These are phyloP conservation scores for Penicillium sumatraense DNA, from an alignment of 2,329 filamentous ascomycete genomes.

Conservation along the genomic window DNA sequence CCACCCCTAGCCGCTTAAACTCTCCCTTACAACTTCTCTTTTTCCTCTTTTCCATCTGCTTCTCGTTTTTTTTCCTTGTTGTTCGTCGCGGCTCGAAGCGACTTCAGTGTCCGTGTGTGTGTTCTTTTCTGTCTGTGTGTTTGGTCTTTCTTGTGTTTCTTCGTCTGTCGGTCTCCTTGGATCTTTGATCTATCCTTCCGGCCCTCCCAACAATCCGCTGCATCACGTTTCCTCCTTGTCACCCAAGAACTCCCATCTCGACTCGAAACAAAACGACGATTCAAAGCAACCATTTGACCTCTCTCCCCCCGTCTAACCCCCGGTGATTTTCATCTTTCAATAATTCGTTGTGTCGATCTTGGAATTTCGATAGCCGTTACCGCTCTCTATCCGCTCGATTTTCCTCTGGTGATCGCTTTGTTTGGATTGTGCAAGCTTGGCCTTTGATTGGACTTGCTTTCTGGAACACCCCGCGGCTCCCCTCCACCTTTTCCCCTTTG, in stretches of 20 bases:
- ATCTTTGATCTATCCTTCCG: conserved; percentile 16
- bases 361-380: background rate
- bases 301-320: background rate
- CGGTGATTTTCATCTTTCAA: background rate
- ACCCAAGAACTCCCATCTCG: conserved; percentile 1
- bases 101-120: conserved; percentile 1
- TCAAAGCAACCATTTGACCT: background rate
- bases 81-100: conserved; percentile 27
- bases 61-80: conserved; percentile 32
- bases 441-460: conserved; percentile 14
- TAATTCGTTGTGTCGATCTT: background rate
- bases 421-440: conserved; percentile 20
- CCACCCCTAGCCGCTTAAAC: conserved; percentile 28
- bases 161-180: conserved; percentile 18
- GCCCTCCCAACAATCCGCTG: conserved; percentile 22
- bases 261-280: conserved; percentile 8
- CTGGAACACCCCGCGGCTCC: background rate
- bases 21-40: conserved; percentile 30
- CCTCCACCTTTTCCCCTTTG: conserved; percentile 10
- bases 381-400: conserved; percentile 1
- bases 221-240: conserved; percentile 1
- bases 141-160: conserved; percentile 13
- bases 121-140: conserved; percentile 25
- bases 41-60: conserved; percentile 25
- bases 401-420: conserved; percentile 12